Base-by-base conservation (phyloP, 1,284 basidiomycete species). In the Boletus sp. region DNA sequence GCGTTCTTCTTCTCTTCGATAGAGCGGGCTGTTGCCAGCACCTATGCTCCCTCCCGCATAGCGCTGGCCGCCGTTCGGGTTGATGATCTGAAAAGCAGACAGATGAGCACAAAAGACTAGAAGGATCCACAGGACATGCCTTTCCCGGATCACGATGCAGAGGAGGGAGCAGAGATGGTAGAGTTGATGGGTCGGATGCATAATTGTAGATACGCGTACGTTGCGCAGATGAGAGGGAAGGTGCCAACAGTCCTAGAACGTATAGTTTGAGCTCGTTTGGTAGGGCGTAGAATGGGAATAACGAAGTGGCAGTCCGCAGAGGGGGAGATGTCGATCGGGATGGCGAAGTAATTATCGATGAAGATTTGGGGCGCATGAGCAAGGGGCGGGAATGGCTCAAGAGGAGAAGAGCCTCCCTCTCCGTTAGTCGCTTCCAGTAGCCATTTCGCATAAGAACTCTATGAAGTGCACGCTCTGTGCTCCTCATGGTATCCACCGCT, bases 201-300 rank as follows among this genome's bases (percentile, higher is more conserved):
- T 79, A 82, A 27, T 69, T 65, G 56, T 73, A 80, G 19, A 88
- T 72, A 20, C 75, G 78, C 38, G 74, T 64, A 16, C 74, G 75
- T 54, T 88, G 85, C 1, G 71, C 58, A 9, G 70, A 50, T 2
- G 82, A 84, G 20, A 88, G 73, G 0, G 67, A 69, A 10, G 82
- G 83, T 3, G 81, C 74, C 25, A 83, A 60, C 56, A 77, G 72
- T 17, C 78, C 76, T 26, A 87, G 71, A 46, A 81, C 77, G 57
- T 79, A 56, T 4, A 81, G 69, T 50, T 79, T 75, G 17, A 88
- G 68, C 59, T 88, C 84, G 19, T 65, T 73, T 0, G 84, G 84
- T 23, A 88, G 69, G 13, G 57, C 57, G 16, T 55, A 57, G 57
- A 77, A 79, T 8, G 67, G 65, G 52, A 70, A 69, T n/a, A 50